phyloP scores from a whole-genome alignment of 352 stramenopile genomes.

The Phytophthora vignae region DNA sequence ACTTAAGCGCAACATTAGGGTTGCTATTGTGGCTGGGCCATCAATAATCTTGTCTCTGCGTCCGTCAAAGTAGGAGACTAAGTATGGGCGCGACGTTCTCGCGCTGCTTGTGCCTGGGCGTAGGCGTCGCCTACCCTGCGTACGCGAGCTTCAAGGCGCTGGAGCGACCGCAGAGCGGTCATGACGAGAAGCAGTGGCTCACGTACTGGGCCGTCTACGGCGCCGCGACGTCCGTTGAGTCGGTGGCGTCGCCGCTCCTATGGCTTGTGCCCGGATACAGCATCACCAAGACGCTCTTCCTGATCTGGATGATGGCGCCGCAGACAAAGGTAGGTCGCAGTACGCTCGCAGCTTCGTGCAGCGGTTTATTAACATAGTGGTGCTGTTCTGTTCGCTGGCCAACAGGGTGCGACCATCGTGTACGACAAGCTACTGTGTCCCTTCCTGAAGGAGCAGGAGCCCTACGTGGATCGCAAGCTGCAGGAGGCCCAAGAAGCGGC shows the following conservation, averaged over 20 bases:
- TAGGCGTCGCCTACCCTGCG: constrained; percentile 67
- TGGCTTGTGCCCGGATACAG: constrained; percentile 95
- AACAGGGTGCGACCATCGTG: constrained; percentile 68
- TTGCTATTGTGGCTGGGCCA: constrained; percentile 2
- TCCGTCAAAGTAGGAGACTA: not conserved
- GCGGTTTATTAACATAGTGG: not conserved
- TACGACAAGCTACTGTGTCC: constrained; percentile 69
- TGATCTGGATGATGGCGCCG: constrained; percentile 96
- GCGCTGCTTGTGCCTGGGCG: constrained; percentile 58
- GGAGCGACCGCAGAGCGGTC: constrained; percentile 49
- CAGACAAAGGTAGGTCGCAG: constrained; percentile 77
- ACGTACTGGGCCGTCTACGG: constrained; percentile 98
- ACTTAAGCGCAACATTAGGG: constrained; percentile 25
- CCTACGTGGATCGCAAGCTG: constrained; percentile 72
- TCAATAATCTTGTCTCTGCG: constrained; percentile 15
- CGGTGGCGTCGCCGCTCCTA: constrained; percentile 56
- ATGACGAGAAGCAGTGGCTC: constrained; percentile 87
- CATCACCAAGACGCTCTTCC: constrained; percentile 94
- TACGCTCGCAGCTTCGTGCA: not conserved
- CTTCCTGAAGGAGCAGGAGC: constrained; percentile 78
- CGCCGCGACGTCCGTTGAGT: constrained; percentile 94
- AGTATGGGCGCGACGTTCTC: constrained; percentile 65
- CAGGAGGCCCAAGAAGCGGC: constrained; percentile 52
- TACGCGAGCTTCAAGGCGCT: constrained; percentile 85
- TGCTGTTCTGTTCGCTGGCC: not conserved